These are phyloP conservation scores for Rosa persica DNA, from an alignment of 306 rosid genomes.

Conservation along the genomic window DNA sequence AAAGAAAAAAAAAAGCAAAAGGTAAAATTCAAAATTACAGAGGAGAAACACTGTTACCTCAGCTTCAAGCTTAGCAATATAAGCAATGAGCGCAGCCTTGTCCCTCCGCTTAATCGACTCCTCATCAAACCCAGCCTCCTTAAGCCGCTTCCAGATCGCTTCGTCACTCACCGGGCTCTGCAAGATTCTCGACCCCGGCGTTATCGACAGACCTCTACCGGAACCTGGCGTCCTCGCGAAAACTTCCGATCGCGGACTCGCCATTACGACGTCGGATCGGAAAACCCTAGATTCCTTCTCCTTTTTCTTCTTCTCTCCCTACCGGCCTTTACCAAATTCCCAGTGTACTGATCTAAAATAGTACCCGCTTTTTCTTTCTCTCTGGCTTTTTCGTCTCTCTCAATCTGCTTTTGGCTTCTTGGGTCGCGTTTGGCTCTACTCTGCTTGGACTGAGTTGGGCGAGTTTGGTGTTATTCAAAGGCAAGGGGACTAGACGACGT, in stretches of 20 bases:
- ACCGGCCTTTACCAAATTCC: neutral
- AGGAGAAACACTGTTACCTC: conserved; percentile 45
- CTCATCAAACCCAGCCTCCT: conserved; percentile 83
- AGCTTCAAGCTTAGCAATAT: conserved; percentile 89
- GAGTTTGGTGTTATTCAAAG: conserved; percentile 4
- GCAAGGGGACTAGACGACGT: conserved; percentile 5
- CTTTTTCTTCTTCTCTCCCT: neutral
- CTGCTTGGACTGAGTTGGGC: conserved; percentile 7
- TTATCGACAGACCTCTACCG: conserved; percentile 52
- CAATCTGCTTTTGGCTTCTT: neutral
- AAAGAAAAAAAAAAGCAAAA: neutral
- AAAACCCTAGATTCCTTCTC: conserved; percentile 25
- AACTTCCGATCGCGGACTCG: conserved; percentile 54
- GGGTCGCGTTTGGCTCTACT: neutral
- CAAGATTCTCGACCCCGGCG: conserved; percentile 89
- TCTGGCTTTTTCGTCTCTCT: neutral
- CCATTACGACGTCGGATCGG: conserved; percentile 40
- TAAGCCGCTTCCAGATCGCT: conserved; percentile 82
- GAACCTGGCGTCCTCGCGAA: conserved; percentile 33
- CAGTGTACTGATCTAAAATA: neutral
- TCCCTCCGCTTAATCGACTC: conserved; percentile 76
- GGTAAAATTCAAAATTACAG: neutral
- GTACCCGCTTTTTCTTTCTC: neutral
- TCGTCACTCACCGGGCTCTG: conserved; percentile 71
- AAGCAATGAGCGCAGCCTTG: conserved; percentile 85